Evolutionary conservation across 768 basidiomycete species (phyloP), one percentile per base, ranked within the genome.

Genomic region (Kwoniella botswanensis): DNA sequence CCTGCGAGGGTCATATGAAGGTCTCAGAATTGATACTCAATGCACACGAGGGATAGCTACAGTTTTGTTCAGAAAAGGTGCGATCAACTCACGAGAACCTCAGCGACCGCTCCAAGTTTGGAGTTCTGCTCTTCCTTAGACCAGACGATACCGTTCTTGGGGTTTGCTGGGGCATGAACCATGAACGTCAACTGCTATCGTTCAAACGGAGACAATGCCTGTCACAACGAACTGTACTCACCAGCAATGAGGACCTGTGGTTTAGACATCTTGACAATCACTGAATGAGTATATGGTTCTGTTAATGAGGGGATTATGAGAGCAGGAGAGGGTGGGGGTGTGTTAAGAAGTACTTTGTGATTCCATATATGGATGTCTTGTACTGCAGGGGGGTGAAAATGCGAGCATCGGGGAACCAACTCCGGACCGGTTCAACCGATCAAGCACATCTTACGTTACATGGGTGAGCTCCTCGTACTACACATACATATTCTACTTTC

Each of bases 71-170:
- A 50, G 17, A 17, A 46, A 18, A 13, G 62, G 26, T 12, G 46
- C 18, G 21, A 2, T 18, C 35, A 17, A 87, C 92, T 79, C 81
- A 94, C 94, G 60, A 93, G 85, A 41, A 94, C 86, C 63, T 93
- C 90, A 42, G 92, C 89, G 67, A 92, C 87, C 64, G 86, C 85
- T 0, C 87, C 87, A 46, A 94, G 88, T 70, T 93, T 85, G 46
- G 86, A 84, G 67, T 89, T 85, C 64, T 89, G 86, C 68, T 94
- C 92, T 26, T 92, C 86, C 70, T 91, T 89, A 0, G 93, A 92
- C 93, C 93, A 94, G 41, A 90, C 87, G 67, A 94, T 88, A 71
- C 88, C 84, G 46, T 76, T 75, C 53, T 71, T 70, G 24, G 79
- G 73, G 78, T 81, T 76, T 46, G 76, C 79, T 81, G 54, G 11